These are phyloP conservation scores for Hyphodiscus sp. DNA, from an alignment of 2,329 filamentous ascomycete species.

Conservation along the genomic window DNA sequence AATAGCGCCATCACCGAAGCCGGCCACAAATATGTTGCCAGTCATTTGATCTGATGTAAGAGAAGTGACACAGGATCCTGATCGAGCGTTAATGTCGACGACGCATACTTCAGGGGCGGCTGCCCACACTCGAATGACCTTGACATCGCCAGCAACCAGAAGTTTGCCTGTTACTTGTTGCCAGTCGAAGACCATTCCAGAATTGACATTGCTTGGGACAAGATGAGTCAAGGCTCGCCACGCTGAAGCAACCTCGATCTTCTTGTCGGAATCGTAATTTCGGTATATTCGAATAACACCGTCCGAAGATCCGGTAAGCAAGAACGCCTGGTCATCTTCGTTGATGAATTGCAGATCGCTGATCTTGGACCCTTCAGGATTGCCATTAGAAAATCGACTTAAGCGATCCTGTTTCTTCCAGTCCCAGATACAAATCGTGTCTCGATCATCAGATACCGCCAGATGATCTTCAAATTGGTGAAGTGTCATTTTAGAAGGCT, in stretches of 20 bases:
- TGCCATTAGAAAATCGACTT: conserved; percentile 88
- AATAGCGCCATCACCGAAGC: conserved; percentile 91
- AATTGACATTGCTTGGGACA: conserved; percentile 88
- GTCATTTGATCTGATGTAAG: conserved; percentile 97
- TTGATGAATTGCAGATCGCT: conserved; percentile 97
- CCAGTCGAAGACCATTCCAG: conserved; percentile 97
- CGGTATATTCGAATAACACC: conserved; percentile 91
- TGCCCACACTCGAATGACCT: conserved; percentile 94
- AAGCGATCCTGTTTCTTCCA: conserved; percentile 73
- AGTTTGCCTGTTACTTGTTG: conserved; percentile 94
- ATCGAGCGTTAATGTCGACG: conserved; percentile 89
- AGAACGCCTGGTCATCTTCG: conserved; percentile 89
- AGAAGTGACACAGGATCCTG: conserved; percentile 91
- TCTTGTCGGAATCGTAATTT: conserved; percentile 73
- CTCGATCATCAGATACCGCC: conserved; percentile 85
- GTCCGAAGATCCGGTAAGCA: conserved; percentile 93
- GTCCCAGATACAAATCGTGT: conserved; percentile 89
- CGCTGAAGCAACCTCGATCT: conserved; percentile 78
- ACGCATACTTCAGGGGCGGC: conserved; percentile 88
- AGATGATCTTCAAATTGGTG: conserved; percentile 98
- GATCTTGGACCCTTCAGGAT: conserved; percentile 83
- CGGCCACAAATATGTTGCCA: conserved; percentile 90
- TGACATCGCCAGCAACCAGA: conserved; percentile 92
- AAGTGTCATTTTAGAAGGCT: conserved; percentile 89
- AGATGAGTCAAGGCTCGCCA: conserved; percentile 93